Base-by-base conservation (phyloP, 164 flowering plant species). In the Vitis rupestris region DNA sequence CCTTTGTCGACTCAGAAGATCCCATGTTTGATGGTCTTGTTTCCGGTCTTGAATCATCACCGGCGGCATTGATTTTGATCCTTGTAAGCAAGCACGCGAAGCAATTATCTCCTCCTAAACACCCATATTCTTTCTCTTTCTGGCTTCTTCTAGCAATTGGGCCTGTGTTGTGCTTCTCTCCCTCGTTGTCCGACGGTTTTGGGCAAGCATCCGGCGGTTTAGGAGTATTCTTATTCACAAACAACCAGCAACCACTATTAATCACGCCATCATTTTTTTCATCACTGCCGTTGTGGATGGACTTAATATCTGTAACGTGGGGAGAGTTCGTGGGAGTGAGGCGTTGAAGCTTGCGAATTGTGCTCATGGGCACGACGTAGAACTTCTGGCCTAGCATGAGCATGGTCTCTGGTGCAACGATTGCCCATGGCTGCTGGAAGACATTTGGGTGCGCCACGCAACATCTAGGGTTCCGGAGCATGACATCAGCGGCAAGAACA, bases 301-400 rank as follows among this genome's bases (percentile, higher is more conserved):
- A 2, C 31, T 47, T 50, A 0, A 31, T 4, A 27, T 27, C 17
- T 5, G 72, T 67, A 19, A 68, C 52, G n/a, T 75, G 27, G 27
- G 2, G 70, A 63, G 81, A 74, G 6, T 47, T 66, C 50, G 48
- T 73, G 10, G 5, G 1, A 15, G 79, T 61, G 14, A 19, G 65
- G 1, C 74, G 64, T 50, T 81, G 92, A 16, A 85, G 87, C 74
- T 81, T 85, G 17, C 82, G 75, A 29, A 86, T 65, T 6, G 88
- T 89, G 72, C 72, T 71, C 10, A 82, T 44, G 10, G 91, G 94
- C 7, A 89, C 90, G 2, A 87, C 82, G 49, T 82, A 83, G 76
- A 67, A 86, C 63, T 83, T 89, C 17, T 85, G 78, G 62, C 91
- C 91, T 0, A 72, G 83, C 68, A 70, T 51, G 19, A 89, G 83